Base-by-base conservation (phyloP, 116 monocot species). In the Phalaenopsis hybrid region DNA sequence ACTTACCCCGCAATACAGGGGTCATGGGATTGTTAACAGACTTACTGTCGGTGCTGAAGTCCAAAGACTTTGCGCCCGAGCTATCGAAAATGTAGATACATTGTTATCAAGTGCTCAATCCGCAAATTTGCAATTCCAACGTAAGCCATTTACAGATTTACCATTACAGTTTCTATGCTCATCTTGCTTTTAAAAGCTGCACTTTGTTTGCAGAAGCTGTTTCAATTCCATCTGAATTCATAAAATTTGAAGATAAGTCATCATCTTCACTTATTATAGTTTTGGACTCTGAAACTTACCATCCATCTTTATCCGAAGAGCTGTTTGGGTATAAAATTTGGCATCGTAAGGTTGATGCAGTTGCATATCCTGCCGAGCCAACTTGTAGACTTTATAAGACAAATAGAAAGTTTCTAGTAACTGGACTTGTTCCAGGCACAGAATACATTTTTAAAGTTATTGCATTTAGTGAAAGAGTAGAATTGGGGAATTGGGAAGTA, bases 401-500 rank as follows among this genome's bases (percentile, higher is more conserved):
- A 33, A 67, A 83, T 16, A 86, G 79, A 85, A 89, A 79, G 55
- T 80, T 91, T 55, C 50, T 69, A 0, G 41, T 96, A 44, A 86
- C 75, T 31, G 86, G 85, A 52, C 89, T 96, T 2, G 44, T 13
- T 50, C 92, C 93, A 41, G 85, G 82, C 15, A 93, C 90, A 5
- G 83, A 85, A 6, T 96, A 96, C 76, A 74, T 84, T 6, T 89
- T 93, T 81, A 96, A 87, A 82, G 86, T 89, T 7, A 37, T 83
- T 49, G 86, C 93, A 37, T 93, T 90, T 61, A 81, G 82, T 77
- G 86, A 90, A 20, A 45, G 72, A 7, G 88, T 78, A 12, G 88
- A 93, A 57, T 25, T 96, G 17, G 90, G 77, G 17, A 88, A 75
- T 5, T 91, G 92, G 93, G 96, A 96, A 84, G 84, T 82, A 13